Conservation (phyloP, 1,284 basidiomycete species). For the Afroboletus lepidellus region DNA sequence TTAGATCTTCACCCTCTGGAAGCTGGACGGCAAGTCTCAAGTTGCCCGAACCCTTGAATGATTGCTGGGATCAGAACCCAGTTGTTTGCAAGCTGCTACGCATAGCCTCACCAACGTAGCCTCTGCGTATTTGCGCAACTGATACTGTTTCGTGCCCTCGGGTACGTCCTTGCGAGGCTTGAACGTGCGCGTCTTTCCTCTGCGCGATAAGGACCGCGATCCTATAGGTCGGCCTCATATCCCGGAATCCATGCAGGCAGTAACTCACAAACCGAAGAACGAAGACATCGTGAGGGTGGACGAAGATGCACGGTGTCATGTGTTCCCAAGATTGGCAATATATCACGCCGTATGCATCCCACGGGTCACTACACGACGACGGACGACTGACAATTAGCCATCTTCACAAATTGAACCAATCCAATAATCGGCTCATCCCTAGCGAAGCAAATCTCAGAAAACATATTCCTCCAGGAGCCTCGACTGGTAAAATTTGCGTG, state of each 20-base stretch:
- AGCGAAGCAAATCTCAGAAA: neutral
- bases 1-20: slow-evolving; percentile 91
- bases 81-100: neutral
- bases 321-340: slow-evolving; percentile 17
- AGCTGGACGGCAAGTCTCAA: slow-evolving; percentile 85
- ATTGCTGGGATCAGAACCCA: slow-evolving; percentile 12
- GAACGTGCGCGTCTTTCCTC: slow-evolving; percentile 92
- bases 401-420: neutral
- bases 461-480: neutral
- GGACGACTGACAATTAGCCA: too few relatives aligned
- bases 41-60: slow-evolving; percentile 85
- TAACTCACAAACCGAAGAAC: slow-evolving; percentile 78
- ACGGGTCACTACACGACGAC: too few relatives aligned
- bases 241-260: neutral
- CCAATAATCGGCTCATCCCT: neutral
- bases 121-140: slow-evolving; percentile 95
- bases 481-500: neutral
- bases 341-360: neutral
- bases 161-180: slow-evolving; percentile 94
- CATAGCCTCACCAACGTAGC: slow-evolving; percentile 76
- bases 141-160: slow-evolving; percentile 96
- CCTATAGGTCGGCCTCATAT: slow-evolving; percentile 8
- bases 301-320: slow-evolving; percentile 8
- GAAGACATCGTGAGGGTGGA: slow-evolving; percentile 59
- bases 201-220: slow-evolving; percentile 30